A percentile compares a stretch with the other conserved stretches of the same genome.
Conservation (phyloP, 2,329 filamentous ascomycete genomes). For the Cercospora sesami region DNA sequence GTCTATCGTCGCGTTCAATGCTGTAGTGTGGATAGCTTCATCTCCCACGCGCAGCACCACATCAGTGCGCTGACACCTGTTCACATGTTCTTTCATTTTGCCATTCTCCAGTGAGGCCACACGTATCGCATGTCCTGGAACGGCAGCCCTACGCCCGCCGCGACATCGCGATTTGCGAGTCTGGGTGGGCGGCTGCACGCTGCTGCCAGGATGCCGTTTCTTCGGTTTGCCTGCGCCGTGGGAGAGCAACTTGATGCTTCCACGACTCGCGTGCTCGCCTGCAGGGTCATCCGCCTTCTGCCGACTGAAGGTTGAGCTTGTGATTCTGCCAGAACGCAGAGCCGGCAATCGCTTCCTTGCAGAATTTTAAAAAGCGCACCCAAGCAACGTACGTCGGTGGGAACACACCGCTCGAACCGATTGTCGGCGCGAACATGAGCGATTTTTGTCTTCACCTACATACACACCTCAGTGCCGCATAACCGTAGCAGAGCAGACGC, state of each 20-base stretch:
- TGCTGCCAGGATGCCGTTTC: neutral
- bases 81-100: neutral
- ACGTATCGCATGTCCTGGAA: neutral
- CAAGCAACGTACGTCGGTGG: neutral
- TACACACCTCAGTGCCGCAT: constrained; percentile 14
- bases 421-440: constrained; percentile 16
- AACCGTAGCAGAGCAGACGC: constrained; percentile 18
- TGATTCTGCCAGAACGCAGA: neutral
- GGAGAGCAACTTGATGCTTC: constrained; percentile 2
- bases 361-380: constrained; percentile 21
- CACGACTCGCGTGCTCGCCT: constrained; percentile 18
- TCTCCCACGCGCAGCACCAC: neutral
- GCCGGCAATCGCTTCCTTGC: constrained; percentile 17
- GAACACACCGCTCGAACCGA: constrained; percentile 17
- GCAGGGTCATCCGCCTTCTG: constrained; percentile 16
- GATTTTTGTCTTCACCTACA: constrained; percentile 18
- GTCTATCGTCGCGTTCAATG: neutral
- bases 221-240: constrained; percentile 16
- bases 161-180: neutral
- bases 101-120: neutral
- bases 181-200: neutral
- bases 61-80: neutral
- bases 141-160: constrained; percentile 1
- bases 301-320: constrained; percentile 20
- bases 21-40: neutral